Conservation (phyloP, 2,329 filamentous ascomycete species). For the Fusarium chuoi region DNA sequence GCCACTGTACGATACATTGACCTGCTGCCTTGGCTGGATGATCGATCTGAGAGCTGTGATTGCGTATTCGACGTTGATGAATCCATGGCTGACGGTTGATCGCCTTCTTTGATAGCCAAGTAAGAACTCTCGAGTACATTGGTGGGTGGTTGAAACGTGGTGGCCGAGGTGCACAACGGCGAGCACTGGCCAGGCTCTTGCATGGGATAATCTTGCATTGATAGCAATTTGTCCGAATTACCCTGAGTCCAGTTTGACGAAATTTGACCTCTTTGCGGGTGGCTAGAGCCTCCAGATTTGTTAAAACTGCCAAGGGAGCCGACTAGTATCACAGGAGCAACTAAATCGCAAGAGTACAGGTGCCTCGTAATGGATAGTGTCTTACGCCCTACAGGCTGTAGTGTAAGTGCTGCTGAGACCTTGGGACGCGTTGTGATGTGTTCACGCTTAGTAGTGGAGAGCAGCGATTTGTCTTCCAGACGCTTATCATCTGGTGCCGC, state of each 20-base stretch:
- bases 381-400: constrained; percentile 24
- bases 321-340: not conserved
- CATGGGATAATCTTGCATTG: not conserved
- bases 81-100: not conserved
- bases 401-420: not conserved
- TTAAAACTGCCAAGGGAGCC: not conserved
- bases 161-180: constrained; percentile 7
- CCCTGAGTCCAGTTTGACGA: constrained; percentile 20
- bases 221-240: constrained; percentile 12
- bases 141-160: not conserved
- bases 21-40: constrained; percentile 1
- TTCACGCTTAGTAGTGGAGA: not conserved
- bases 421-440: not conserved
- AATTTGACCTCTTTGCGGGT: constrained; percentile 2
- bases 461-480: constrained; percentile 39
- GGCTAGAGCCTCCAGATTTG: not conserved
- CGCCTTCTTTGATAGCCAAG: not conserved
- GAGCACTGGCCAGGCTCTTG: not conserved
- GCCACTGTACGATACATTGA: not conserved
- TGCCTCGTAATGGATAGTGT: constrained; percentile 1
- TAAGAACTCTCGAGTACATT: not conserved
- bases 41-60: not conserved
- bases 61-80: not conserved
- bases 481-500: constrained; percentile 46
- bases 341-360: not conserved